Evolutionary conservation across 345 rosid genomes (phyloP), one percentile per base, ranked within the genome.

Genomic region (Populus euphratica): DNA sequence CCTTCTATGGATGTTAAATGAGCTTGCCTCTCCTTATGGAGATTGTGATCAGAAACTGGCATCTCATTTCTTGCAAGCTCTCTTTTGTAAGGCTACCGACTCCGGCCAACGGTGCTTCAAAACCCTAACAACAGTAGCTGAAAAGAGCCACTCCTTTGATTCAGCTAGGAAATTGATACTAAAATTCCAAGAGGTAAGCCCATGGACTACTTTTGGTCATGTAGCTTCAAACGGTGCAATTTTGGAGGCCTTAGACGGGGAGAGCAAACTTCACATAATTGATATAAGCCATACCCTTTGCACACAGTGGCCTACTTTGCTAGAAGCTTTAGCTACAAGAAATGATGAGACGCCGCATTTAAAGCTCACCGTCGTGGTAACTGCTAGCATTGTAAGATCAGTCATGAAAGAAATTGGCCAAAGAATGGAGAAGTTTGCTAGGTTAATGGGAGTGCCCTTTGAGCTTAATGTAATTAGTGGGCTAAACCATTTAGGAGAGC

Each of bases 241-340:
- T 27, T 70, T 91, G 73, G 96, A 91, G 75, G 91, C 94, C 74
- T 78, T 91, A 17, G 94, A 90, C 5, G 93, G 96, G 14, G 92
- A 86, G 56, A 73, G 77, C 66, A 89, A 88, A 73, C 90, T 91
- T 80, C 96, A 90, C 68, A 88, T 91, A 73, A 87, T 90, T 29
- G 96, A 91, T 69, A 88, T 90, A 27, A 90, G 96, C 86, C 85
- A 89, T 79, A 89, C 92, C n/a, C 89, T 91, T 78, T 91, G 96
- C 84, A 91, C 96, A 18, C 96, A 91, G 75, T 91, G 96, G 96
- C 96, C 96, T n/a, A 91, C 93, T 52, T 68, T 91, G 69, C 80
- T 91, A 2, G 96, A 91, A 82, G 82, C 93, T 71, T 77, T 90
- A 63, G 93, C 96, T 67, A 90, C 92, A 20, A 86, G 90, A 81